Evolutionary conservation across 805 yeast species (phyloP).

Genomic region (Monosporozyma servazzii): DNA sequence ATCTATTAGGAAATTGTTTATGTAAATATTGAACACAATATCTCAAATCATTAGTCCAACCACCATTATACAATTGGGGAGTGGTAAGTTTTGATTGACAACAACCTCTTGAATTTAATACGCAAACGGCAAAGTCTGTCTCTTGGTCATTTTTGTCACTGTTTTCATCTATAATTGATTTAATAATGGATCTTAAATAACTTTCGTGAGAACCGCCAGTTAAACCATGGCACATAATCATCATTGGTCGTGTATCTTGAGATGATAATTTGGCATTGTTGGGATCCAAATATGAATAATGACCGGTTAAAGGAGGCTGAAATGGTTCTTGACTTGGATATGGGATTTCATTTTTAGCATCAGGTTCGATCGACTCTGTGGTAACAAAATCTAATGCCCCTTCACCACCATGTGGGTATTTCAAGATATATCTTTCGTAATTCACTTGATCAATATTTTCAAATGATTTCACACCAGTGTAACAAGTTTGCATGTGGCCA

Average conservation of each 20-base stretch:
- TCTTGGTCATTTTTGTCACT: constrained; percentile 28
- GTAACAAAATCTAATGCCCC: constrained; percentile 59
- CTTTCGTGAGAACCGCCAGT: constrained; percentile 83
- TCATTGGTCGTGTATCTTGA: constrained; percentile 44
- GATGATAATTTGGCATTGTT: constrained; percentile 33
- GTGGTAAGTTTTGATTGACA: constrained; percentile 59
- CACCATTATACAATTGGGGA: constrained; percentile 60
- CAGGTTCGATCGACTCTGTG: neutral
- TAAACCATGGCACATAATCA: constrained; percentile 64
- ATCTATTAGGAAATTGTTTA: constrained; percentile 44
- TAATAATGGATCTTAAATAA: constrained; percentile 52
- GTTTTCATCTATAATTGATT: neutral
- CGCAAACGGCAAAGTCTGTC: constrained; percentile 51
- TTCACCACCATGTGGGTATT: constrained; percentile 52
- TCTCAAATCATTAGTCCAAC: constrained; percentile 63
- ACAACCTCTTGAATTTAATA: constrained; percentile 70
- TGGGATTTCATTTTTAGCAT: neutral
- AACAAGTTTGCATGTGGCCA: constrained; percentile 64
- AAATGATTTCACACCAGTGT: constrained; percentile 44
- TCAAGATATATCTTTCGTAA: constrained; percentile 53
- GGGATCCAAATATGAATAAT: constrained; percentile 25
- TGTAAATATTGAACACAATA: constrained; percentile 44
- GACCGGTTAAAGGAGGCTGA: constrained; percentile 10
- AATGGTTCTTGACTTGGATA: constrained; percentile 31
- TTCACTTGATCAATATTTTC: constrained; percentile 41